Percentiles rank a stretch among this genome's conserved stretches.
These are phyloP conservation scores for Lasiosphaeria hispida DNA, from an alignment of 495 filamentous ascomycete genomes.

Conservation along the genomic window DNA sequence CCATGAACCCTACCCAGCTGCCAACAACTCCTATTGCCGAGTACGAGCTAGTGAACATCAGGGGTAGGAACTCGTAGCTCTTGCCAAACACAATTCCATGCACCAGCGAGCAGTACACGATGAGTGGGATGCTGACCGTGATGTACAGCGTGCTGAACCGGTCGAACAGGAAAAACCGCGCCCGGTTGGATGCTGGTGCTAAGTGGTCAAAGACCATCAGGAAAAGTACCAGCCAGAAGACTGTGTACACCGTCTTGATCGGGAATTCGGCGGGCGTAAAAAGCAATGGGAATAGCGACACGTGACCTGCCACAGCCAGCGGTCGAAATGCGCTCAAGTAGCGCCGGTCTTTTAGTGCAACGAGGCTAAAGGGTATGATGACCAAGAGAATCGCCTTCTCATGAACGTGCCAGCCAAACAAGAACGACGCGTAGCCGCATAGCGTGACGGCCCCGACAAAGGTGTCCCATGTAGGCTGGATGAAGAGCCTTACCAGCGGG, in stretches of 20 bases:
- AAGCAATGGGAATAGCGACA: constrained; percentile 89
- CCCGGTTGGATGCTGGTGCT: constrained; percentile 72
- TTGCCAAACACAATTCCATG: constrained; percentile 81
- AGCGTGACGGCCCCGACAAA: constrained; percentile 89
- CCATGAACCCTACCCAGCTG: constrained; percentile 94
- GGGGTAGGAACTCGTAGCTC: constrained; percentile 81
- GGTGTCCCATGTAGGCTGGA: constrained; percentile 75
- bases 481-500: constrained; percentile 77
- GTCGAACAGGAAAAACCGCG: constrained; percentile 83
- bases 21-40: constrained; percentile 92
- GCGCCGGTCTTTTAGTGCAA: constrained; percentile 87
- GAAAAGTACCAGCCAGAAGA: constrained; percentile 88
- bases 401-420: constrained; percentile 98
- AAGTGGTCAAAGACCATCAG: constrained; percentile 81
- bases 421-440: constrained; percentile 94
- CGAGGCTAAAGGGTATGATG: constrained; percentile 91
- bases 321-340: constrained; percentile 91
- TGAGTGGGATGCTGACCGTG: constrained; percentile 79
- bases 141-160: constrained; percentile 88
- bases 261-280: constrained; percentile 91
- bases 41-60: constrained; percentile 98
- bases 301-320: constrained; percentile 87
- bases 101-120: constrained; percentile 80
- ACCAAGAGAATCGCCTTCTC: constrained; percentile 95
- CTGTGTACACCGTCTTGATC: constrained; percentile 87